phyloP scores from a whole-genome alignment of 225 moss, liverwort and hornwort genomes.

The Sphagnum contortum region DNA sequence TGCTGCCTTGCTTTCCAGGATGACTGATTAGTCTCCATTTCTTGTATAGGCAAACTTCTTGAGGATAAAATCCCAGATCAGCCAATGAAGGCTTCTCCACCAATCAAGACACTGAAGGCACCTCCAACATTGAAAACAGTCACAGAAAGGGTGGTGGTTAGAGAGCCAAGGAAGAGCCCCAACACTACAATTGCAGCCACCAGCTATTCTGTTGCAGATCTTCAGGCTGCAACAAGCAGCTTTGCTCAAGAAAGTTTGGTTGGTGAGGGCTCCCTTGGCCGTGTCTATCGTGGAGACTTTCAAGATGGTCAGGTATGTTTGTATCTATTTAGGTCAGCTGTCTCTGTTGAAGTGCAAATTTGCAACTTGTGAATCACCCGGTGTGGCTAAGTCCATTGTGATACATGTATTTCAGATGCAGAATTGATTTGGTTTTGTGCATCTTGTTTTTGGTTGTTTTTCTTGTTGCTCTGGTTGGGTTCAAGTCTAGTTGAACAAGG shows the following conservation, averaged over 20 bases:
- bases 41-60: not conserved
- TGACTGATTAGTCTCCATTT: slow-evolving; percentile 7
- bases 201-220: slow-evolving; percentile 55
- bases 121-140: slow-evolving; percentile 51
- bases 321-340: not conserved
- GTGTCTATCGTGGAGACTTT: slow-evolving; percentile 57
- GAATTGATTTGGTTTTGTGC: too few relatives aligned
- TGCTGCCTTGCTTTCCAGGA: not conserved
- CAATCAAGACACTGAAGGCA: slow-evolving; percentile 47
- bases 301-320: slow-evolving; percentile 37
- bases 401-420: too few relatives aligned
- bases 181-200: slow-evolving; percentile 44
- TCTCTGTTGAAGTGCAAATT: too few relatives aligned
- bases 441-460: too few relatives aligned
- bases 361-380: too few relatives aligned
- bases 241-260: slow-evolving; percentile 50
- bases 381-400: too few relatives aligned
- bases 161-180: slow-evolving; percentile 25
- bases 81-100: slow-evolving; percentile 14
- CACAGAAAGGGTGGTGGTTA: slow-evolving; percentile 9
- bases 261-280: slow-evolving; percentile 56
- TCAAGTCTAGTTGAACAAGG: too few relatives aligned
- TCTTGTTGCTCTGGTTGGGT: too few relatives aligned
- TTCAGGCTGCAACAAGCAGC: slow-evolving; percentile 58
- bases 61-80: too few relatives aligned